Evolutionary conservation across 139 green algal species (phyloP), one percentile per base, ranked within the genome.

Genomic region (Chlorokybus atmophyticus): DNA sequence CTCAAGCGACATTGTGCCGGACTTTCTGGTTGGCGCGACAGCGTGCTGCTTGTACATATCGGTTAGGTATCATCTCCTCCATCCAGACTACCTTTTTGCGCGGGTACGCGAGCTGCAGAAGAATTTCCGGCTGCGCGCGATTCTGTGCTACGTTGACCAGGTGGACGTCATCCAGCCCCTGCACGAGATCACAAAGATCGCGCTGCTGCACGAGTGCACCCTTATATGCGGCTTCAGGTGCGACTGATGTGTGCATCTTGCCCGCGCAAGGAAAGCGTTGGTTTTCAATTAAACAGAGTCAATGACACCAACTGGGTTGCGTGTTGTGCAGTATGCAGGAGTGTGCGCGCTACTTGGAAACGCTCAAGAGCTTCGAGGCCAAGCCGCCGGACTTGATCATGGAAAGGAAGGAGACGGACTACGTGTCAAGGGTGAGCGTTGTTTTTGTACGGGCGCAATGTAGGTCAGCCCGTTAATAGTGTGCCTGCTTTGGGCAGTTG

Each of bases 331-430:
- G 52, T 27, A 32, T n/a, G 24, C 70, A 88, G 81, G 87, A 95
- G 70, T 93, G 82, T 59, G 87, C 81, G 0, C 63, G 86, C 2
- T 96, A 94, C 65, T 61, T 96, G 29, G 88, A 96, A 64, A 95
- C 82, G 0, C 78, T 88, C 62, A 95, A 95, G 71, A 73, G 39
- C 7, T 95, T 91, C 61, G 87, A 95, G 55, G 82, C 66, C 55
- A 93, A 92, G 69, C 83, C 87, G 1, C 82, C 86, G 4, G 77
- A 86, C 3, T 42, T 55, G 38, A 90, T 95, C 53, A 78, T 82
- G 47, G 71, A 76, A 25, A 62, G 75, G 0, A 61, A 78, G 26
- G 80, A 87, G 6, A 59, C 54, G 24, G 87, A 95, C 64, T 95
- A 93, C 67, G 27, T 82, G 0, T 85, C 71, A 1, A 64, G 85